Evolutionary conservation across 2,329 filamentous ascomycete genomes (phyloP).

Genomic region (Colletotrichum filicis): DNA sequence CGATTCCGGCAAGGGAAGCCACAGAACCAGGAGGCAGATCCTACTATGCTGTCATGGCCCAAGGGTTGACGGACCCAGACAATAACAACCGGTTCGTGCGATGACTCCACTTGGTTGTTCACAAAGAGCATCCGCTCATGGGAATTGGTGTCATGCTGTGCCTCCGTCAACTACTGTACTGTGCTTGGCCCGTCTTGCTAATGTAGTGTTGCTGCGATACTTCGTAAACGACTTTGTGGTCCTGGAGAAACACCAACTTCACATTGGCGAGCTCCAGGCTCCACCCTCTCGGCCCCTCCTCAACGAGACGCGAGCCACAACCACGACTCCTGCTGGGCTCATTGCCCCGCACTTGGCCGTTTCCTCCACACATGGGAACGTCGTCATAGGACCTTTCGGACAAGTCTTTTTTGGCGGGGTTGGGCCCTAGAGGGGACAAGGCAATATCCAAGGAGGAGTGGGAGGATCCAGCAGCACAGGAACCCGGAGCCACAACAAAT

Average conservation of each 20-base stretch:
- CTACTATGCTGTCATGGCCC: background rate
- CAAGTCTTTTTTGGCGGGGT: conserved; percentile 34
- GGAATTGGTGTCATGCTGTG: background rate
- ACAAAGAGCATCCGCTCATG: background rate
- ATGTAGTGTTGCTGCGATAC: conserved; percentile 10
- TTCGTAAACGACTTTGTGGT: background rate
- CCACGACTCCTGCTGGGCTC: conserved; percentile 13
- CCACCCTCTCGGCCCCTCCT: conserved; percentile 27
- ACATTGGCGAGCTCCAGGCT: conserved; percentile 12
- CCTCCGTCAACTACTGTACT: background rate
- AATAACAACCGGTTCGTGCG: background rate
- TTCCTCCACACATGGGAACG: conserved; percentile 32
- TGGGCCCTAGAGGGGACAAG: conserved; percentile 2
- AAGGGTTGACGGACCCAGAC: background rate
- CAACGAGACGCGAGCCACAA: conserved; percentile 18
- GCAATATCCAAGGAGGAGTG: background rate
- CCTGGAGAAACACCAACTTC: conserved; percentile 24
- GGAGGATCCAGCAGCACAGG: background rate
- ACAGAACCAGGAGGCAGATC: background rate
- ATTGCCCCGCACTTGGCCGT: conserved; percentile 29
- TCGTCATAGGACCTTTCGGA: conserved; percentile 30
- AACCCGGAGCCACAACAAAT: background rate
- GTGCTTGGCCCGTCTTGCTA: background rate
- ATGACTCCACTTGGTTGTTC: conserved; percentile 6
- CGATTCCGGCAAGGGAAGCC: background rate